These are phyloP conservation scores for Chamaecyparis obtusa DNA, from an alignment of 75 land plant genomes.

Conservation along the genomic window DNA sequence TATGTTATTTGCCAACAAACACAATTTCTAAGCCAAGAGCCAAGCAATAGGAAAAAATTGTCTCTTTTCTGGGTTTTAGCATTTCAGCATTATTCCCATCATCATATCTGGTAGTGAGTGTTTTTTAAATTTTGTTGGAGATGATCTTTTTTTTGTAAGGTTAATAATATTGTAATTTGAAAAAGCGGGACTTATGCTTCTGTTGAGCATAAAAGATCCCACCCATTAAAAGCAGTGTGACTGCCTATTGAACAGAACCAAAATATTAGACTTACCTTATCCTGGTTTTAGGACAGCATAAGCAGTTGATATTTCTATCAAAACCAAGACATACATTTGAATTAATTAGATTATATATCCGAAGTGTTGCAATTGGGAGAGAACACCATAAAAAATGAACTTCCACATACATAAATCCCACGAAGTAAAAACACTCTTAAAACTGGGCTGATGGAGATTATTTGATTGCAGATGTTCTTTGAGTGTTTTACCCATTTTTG, in stretches of 20 bases:
- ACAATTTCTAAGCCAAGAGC: background rate
- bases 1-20: background rate
- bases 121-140: background rate
- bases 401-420: background rate
- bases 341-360: background rate
- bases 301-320: background rate
- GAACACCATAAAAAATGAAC: background rate
- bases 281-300: background rate
- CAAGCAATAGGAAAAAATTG: background rate
- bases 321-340: background rate
- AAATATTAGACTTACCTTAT: background rate
- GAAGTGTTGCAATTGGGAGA: background rate
- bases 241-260: background rate
- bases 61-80: no score
- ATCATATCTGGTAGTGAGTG: background rate
- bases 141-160: background rate
- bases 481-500: no score
- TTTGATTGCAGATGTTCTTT: background rate
- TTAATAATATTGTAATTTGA: background rate
- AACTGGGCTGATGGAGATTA: background rate
- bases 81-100: background rate
- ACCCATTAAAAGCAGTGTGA: background rate
- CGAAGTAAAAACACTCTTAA: background rate
- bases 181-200: background rate
- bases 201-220: background rate